phyloP scores from a whole-genome alignment of 495 filamentous ascomycete genomes.

The Bacidia rubella region DNA sequence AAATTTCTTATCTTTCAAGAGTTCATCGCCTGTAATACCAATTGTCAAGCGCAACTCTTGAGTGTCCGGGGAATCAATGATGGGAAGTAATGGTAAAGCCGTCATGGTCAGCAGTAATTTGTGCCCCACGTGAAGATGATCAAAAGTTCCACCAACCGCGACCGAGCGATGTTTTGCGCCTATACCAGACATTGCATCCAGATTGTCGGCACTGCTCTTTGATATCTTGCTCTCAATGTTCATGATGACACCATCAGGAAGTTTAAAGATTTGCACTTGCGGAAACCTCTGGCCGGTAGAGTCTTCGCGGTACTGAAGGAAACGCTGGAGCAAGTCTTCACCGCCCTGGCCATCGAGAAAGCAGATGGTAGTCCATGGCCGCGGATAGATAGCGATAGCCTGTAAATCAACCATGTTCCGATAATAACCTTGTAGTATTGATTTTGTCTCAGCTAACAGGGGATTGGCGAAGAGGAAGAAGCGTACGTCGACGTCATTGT shows the following conservation, averaged over 20 bases:
- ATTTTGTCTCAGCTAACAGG: not conserved
- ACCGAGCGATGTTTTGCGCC: constrained; percentile 40
- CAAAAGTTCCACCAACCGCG: constrained; percentile 88
- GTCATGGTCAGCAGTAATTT: constrained; percentile 83
- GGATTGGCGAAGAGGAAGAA: constrained; percentile 50
- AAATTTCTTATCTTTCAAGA: constrained; percentile 80
- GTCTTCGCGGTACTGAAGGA: constrained; percentile 16
- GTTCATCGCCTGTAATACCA: constrained; percentile 75
- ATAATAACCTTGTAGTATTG: not conserved
- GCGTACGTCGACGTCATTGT: constrained; percentile 63
- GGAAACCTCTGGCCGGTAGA: constrained; percentile 9
- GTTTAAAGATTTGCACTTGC: constrained; percentile 24
- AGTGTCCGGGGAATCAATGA: constrained; percentile 14
- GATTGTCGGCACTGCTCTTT: not conserved
- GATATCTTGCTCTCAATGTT: constrained; percentile 18
- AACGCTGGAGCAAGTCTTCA: constrained; percentile 25
- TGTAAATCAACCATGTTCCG: constrained; percentile 27
- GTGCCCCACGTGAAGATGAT: constrained; percentile 92
- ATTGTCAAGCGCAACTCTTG: constrained; percentile 47
- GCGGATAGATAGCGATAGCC: constrained; percentile 48
- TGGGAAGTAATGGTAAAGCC: constrained; percentile 49
- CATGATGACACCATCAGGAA: constrained; percentile 34
- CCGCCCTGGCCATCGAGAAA: constrained; percentile 48
- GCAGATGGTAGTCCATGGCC: constrained; percentile 60
- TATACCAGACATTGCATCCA: constrained; percentile 13